Base-by-base conservation (phyloP, 371 early-diverging fungal species). In the Mucor plumbeus region DNA sequence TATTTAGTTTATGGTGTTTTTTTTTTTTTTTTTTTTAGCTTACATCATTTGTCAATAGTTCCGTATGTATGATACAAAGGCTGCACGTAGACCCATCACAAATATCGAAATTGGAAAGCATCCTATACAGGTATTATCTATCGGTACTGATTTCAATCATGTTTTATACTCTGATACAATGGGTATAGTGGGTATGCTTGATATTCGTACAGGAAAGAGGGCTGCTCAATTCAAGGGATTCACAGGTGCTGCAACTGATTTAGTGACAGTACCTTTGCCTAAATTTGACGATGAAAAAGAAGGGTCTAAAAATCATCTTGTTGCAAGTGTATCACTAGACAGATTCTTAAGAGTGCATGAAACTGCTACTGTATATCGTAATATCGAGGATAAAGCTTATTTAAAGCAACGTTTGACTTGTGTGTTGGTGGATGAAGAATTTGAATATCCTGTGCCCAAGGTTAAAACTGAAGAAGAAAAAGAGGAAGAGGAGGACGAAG, bases 311-410 rank as follows among this genome's bases (percentile, higher is more conserved):
- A 43, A 39, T 9, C 62, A 13, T 13, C 10, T 64, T 15, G 69
- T 95, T 4, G 88, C 86, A 9, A 87, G 88, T 33, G 93, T 90
- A n/a, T 85, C 90, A 1, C 60, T 91, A 69, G 95, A 96, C 71
- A 83, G 95, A 55, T 89, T 88, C 65, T 65, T 94, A 61, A 87
- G 94, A 19, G 86, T 95, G 3, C 93, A 90, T 70, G 91, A 94
- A 74, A 83, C 85, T 55, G 71, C 67, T 14, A 87, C 86, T 11
- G 77, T 77, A 39, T 79, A 85, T 31, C 80, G 90, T 40, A 77
- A 86, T 50, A 61, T 90, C 59, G 70, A 87, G 9, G 80, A 91
- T 31, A 91, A 92, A 68, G 84, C 85, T 7, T 96, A 95, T 65
- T 72, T 95, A 57, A 96, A 95, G 78, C 94, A 94, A 72, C 79